Conservation (phyloP, 1,139 yeast genomes). For the Hemisphaericaspora subhashii region DNA sequence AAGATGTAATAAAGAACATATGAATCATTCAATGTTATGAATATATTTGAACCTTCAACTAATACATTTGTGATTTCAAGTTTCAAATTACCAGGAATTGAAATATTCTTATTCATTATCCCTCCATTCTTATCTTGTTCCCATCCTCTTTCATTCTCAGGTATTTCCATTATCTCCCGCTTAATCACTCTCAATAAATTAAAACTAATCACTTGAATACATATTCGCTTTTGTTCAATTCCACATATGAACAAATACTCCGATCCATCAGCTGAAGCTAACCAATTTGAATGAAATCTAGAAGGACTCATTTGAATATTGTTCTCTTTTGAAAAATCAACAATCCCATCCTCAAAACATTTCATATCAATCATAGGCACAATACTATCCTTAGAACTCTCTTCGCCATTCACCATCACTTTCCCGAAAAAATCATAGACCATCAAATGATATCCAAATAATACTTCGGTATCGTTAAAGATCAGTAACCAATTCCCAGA, state of each 20-base stretch:
- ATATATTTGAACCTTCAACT: slow-evolving; percentile 3
- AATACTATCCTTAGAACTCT: background rate
- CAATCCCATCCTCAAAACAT: slow-evolving; percentile 19
- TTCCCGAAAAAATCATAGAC: slow-evolving; percentile 29
- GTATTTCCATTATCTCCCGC: slow-evolving; percentile 5
- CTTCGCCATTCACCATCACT: too few species aligned
- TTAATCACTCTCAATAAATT: slow-evolving; percentile 19
- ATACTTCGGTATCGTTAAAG: slow-evolving; percentile 23
- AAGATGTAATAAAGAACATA: slow-evolving; percentile 2
- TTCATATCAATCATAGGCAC: slow-evolving; percentile 23
- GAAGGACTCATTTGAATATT: slow-evolving; percentile 9
- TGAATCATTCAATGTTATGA: slow-evolving; percentile 6
- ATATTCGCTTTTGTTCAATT: slow-evolving; percentile 12
- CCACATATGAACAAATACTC: slow-evolving; percentile 21
- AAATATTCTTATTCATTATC: background rate
- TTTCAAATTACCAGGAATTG: background rate
- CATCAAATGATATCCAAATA: slow-evolving; percentile 32
- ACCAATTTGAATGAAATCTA: slow-evolving; percentile 12
- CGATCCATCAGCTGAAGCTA: slow-evolving; percentile 8
- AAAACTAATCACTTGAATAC: slow-evolving; percentile 20
- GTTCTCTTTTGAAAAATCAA: slow-evolving; percentile 6
- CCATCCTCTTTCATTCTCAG: slow-evolving; percentile 10
- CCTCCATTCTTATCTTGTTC: slow-evolving; percentile 1
- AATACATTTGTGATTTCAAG: slow-evolving; percentile 1
- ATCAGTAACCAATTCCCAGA: slow-evolving; percentile 38